Conservation (phyloP, 164 flowering plant genomes). For the Vitis rotundifolia region DNA sequence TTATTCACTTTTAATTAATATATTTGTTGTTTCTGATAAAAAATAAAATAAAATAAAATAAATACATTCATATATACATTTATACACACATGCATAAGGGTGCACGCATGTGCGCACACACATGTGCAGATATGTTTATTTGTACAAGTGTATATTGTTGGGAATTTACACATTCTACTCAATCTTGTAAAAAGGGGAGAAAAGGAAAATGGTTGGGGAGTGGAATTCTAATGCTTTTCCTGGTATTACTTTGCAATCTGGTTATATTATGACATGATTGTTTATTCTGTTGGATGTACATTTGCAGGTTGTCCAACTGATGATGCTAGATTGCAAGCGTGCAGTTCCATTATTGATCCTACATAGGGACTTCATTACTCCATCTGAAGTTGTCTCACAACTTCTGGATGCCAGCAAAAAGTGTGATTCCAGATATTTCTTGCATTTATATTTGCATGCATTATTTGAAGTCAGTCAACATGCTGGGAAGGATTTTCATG, state of each 20-base stretch:
- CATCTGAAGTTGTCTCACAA: conserved; percentile 80
- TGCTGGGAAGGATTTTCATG: conserved; percentile 93
- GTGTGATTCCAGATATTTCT: conserved; percentile 72
- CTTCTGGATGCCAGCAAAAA: conserved; percentile 56
- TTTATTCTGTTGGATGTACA: conserved; percentile 8
- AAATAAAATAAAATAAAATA: too few species aligned
- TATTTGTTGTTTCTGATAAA: too few species aligned
- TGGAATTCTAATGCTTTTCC: background rate
- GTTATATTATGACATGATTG: background rate
- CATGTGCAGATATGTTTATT: too few species aligned
- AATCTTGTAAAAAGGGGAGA: background rate
- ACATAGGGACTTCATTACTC: conserved; percentile 63
- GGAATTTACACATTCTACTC: background rate
- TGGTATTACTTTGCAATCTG: background rate
- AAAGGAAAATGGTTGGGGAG: too few species aligned
- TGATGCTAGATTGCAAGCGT: conserved; percentile 85
- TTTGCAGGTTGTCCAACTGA: conserved; percentile 79
- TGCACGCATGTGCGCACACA: too few species aligned
- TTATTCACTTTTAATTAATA: too few species aligned
- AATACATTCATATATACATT: too few species aligned
- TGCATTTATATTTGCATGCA: conserved; percentile 85
- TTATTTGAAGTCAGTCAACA: conserved; percentile 76
- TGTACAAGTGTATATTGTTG: background rate
- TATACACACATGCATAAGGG: too few species aligned
- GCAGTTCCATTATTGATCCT: conserved; percentile 80